Evolutionary conservation across 2,329 filamentous ascomycete species (phyloP).

Genomic region (Pyrenophora seminiperda): DNA sequence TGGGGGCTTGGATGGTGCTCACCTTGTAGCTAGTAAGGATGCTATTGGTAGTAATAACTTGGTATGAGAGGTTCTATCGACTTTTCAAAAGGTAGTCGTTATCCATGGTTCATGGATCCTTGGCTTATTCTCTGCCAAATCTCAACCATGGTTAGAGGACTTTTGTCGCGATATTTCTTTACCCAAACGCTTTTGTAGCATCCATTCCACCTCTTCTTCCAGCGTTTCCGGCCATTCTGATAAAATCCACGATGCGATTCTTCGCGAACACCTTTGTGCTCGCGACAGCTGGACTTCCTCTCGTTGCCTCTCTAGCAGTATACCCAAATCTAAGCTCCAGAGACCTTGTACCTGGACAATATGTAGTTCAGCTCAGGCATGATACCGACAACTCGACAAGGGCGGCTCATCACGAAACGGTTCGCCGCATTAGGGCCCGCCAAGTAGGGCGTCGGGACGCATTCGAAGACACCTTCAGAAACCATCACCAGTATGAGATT

Average conservation of each 20-base stretch:
- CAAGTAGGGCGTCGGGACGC: constrained; percentile 30
- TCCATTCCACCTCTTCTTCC: too few relatives aligned
- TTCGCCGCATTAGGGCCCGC: constrained; percentile 37
- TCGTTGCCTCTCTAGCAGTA: constrained; percentile 31
- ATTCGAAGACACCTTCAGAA: constrained; percentile 15
- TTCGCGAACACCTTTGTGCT: constrained; percentile 30
- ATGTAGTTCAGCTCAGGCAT: constrained; percentile 52
- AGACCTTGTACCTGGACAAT: constrained; percentile 46
- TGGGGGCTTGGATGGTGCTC: too few relatives aligned
- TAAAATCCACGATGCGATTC: constrained; percentile 34
- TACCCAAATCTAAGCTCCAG: constrained; percentile 10
- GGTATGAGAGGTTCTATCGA: too few relatives aligned
- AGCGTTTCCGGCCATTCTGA: too few relatives aligned
- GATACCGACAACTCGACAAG: constrained; percentile 33
- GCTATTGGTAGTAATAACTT: too few relatives aligned
- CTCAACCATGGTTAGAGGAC: too few relatives aligned
- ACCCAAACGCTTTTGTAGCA: too few relatives aligned
- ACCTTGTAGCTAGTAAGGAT: too few relatives aligned
- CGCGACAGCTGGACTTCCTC: constrained; percentile 25
- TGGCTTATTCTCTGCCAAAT: too few relatives aligned
- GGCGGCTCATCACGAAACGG: constrained; percentile 29
- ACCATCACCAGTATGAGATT: constrained; percentile 35
- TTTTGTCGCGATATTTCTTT: too few relatives aligned
- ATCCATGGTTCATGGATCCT: too few relatives aligned
- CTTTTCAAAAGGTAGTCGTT: too few relatives aligned